phyloP scores from a whole-genome alignment of 2,329 filamentous ascomycete species.

The Metarhizium guizhouense region DNA sequence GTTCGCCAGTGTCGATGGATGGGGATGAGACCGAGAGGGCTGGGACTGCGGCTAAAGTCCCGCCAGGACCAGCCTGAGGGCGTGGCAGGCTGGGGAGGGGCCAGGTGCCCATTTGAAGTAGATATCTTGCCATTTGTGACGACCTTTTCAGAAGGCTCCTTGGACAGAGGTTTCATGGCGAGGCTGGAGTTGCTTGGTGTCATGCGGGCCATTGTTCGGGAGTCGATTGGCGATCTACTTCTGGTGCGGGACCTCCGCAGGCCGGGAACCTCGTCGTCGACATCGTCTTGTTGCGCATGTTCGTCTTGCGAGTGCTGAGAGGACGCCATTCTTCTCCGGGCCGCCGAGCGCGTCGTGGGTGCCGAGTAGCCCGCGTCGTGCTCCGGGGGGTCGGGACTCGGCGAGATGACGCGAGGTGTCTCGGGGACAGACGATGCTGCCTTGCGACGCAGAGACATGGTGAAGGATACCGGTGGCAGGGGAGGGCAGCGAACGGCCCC shows the following conservation, averaged over 20 bases:
- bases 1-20: conserved; percentile 87
- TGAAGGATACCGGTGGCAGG: conserved; percentile 50
- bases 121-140: conserved; percentile 25
- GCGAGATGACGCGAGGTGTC: conserved; percentile 82
- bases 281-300: conserved; percentile 40
- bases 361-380: conserved; percentile 47
- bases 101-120: conserved; percentile 55
- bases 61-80: conserved; percentile 66
- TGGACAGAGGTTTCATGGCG: conserved; percentile 18
- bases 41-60: conserved; percentile 84
- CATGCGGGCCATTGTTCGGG: conserved; percentile 43
- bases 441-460: conserved; percentile 44
- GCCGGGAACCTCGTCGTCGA: conserved; percentile 32
- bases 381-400: conserved; percentile 57
- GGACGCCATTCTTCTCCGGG: conserved; percentile 41
- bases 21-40: conserved; percentile 86
- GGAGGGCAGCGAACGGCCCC: conserved; percentile 47
- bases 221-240: conserved; percentile 58
- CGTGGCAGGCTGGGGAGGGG: conserved; percentile 45
- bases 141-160: conserved; percentile 12
- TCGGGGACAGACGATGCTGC: conserved; percentile 48
- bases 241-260: conserved; percentile 57
- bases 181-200: conserved; percentile 37
- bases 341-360: conserved; percentile 68
- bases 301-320: conserved; percentile 55